Conservation (phyloP, 148 eudicot species). For the Cornus suecica region DNA sequence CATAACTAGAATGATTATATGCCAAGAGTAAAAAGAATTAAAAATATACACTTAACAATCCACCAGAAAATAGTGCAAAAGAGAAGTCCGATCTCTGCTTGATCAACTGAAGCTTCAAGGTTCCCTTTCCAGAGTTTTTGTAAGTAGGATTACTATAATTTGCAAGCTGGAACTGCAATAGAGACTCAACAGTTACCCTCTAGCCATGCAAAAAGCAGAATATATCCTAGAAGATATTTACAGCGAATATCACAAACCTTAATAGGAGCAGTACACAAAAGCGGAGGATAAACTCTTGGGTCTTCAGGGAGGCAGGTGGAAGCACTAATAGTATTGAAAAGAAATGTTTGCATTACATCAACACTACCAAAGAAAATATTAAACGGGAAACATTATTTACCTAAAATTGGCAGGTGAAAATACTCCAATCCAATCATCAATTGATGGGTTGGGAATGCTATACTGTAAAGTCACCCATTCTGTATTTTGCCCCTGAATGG, state of each 20-base stretch:
- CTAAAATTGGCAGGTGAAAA: constrained; percentile 91
- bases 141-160: constrained; percentile 58
- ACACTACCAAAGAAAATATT: not conserved
- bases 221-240: not conserved
- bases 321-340: constrained; percentile 37
- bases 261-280: constrained; percentile 74
- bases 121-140: constrained; percentile 53
- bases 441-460: constrained; percentile 49
- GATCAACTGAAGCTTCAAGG: constrained; percentile 69
- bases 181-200: not conserved
- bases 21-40: not conserved
- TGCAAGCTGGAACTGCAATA: constrained; percentile 82
- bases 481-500: constrained; percentile 40
- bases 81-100: constrained; percentile 86
- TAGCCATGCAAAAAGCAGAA: not conserved
- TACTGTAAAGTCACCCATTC: constrained; percentile 74
- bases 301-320: constrained; percentile 54
- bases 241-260: constrained; percentile 45
- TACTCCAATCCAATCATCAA: constrained; percentile 87
- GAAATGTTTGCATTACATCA: not conserved
- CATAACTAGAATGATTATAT: constrained; percentile 2
- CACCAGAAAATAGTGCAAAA: constrained; percentile 80
- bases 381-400: constrained; percentile 18
- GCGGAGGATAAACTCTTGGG: constrained; percentile 46
- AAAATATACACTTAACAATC: constrained; percentile 50